Conservation (phyloP, 2,329 filamentous ascomycete species). For the Aspergillus aculeatinus region DNA sequence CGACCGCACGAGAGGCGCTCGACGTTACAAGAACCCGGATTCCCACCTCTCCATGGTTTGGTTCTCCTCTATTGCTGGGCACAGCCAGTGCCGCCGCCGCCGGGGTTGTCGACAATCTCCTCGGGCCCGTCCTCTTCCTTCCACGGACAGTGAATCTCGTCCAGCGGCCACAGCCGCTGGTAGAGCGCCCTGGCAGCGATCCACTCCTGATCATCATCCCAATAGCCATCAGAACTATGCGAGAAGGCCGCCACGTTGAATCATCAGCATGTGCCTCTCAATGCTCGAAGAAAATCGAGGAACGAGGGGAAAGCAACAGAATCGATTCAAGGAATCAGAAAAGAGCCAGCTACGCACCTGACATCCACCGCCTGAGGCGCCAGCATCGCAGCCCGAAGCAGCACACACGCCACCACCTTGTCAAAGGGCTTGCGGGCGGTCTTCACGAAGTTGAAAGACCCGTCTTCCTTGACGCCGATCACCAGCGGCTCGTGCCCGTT, state of each 20-base stretch:
- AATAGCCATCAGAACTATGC: background rate
- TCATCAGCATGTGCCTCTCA: background rate
- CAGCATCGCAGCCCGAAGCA: conserved; percentile 20
- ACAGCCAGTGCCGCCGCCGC: background rate
- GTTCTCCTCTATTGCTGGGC: background rate
- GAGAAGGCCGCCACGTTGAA: background rate
- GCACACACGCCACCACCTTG: conserved; percentile 18
- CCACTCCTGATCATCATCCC: background rate
- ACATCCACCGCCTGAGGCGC: conserved; percentile 12
- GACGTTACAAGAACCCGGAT: too few relatives aligned
- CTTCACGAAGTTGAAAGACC: conserved; percentile 10
- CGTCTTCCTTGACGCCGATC: background rate
- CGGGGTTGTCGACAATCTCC: background rate
- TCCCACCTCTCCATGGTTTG: too few relatives aligned
- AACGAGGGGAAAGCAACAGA: too few relatives aligned
- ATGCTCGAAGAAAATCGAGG: too few relatives aligned
- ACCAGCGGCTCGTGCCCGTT: conserved; percentile 11
- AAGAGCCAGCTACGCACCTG: background rate
- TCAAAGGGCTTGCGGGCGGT: conserved; percentile 20
- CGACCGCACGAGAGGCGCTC: too few relatives aligned
- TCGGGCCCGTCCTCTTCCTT: background rate
- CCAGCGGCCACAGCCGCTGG: background rate
- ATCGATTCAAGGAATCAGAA: too few relatives aligned
- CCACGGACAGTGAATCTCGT: background rate
- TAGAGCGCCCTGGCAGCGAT: background rate